Evolutionary conservation across 2,329 filamentous ascomycete genomes (phyloP), one percentile per base, ranked within the genome.

Genomic region (Neophaeococcomyces aloes): DNA sequence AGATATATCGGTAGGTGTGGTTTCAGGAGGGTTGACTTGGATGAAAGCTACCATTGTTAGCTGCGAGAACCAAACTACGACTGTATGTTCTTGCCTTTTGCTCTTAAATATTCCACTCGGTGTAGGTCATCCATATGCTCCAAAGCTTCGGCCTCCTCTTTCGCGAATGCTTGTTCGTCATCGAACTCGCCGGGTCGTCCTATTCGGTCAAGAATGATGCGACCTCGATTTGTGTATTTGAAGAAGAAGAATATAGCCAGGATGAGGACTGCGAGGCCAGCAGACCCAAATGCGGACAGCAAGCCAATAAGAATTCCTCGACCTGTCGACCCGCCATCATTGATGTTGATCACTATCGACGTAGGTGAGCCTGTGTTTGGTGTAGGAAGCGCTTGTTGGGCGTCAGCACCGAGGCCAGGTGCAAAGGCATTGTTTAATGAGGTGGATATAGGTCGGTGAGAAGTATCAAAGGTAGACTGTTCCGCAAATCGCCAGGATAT

Each of bases 91-190:
- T 39, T 74, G 95, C 91, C 88, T 76, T 96, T 96, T 43, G 91
- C 89, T 67, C 91, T 78, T 51, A 94, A 63, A 64, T 98, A 98
- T 61, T 98, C 91, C 30, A 81, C 81, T 61, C 86, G 73, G 59
- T 88, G 78, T 65, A 95, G 72, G 56, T 96, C 91, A 61, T 95
- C 88, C 91, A 98, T 98, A 46, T 77, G 76, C 69, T 94, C 89
- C 61, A 98, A 68, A 46, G 91, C 91, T 64, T 95, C 87, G 29
- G 86, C 87, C 76, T 98, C 91, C 63, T 96, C 91, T 59, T 85
- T 80, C 52, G 81, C 75, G 68, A 94, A 95, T 8, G 86, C 85
- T 67, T 96, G 89, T 64, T 96, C 91, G 66, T 98, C 91, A 61
- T 98, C 91, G 63, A 87, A 98, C 66, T 96, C 91, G 56, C 91